phyloP scores from a whole-genome alignment of 768 basidiomycete genomes.

The Suillus subluteus region DNA sequence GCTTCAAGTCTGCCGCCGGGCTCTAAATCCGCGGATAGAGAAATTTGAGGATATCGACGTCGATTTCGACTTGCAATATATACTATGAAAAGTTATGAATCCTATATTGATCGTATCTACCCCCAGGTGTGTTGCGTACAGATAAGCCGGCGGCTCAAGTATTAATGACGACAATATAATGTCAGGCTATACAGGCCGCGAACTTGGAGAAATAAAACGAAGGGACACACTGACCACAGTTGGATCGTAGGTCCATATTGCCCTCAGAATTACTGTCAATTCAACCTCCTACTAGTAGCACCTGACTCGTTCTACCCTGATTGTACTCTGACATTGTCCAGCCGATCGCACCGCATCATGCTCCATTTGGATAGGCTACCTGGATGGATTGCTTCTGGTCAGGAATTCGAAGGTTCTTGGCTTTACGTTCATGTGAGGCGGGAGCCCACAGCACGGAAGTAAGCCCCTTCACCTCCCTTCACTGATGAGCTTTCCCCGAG shows the following conservation, averaged over 20 bases:
- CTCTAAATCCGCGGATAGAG: neutral
- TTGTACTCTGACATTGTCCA: neutral
- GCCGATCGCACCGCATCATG: neutral
- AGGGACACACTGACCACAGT: neutral
- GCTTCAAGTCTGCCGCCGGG: neutral
- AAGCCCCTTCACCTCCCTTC: neutral
- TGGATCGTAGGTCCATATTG: neutral
- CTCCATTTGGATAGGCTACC: constrained; percentile 2
- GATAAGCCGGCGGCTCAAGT: neutral
- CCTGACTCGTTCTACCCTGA: neutral
- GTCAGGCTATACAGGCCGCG: neutral
- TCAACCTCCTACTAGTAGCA: neutral
- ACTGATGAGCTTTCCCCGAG: neutral
- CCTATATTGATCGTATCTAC: neutral
- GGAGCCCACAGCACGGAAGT: neutral
- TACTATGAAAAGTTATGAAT: neutral
- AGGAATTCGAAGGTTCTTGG: neutral
- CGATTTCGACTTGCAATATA: neutral
- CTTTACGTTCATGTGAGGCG: neutral
- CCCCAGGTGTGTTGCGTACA: neutral
- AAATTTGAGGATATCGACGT: neutral
- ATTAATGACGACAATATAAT: neutral
- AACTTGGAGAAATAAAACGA: neutral
- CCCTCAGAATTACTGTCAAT: neutral
- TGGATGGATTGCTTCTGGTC: constrained; percentile 1